Conservation (phyloP, 768 basidiomycete genomes). For the Fomitopsis pulvina region DNA sequence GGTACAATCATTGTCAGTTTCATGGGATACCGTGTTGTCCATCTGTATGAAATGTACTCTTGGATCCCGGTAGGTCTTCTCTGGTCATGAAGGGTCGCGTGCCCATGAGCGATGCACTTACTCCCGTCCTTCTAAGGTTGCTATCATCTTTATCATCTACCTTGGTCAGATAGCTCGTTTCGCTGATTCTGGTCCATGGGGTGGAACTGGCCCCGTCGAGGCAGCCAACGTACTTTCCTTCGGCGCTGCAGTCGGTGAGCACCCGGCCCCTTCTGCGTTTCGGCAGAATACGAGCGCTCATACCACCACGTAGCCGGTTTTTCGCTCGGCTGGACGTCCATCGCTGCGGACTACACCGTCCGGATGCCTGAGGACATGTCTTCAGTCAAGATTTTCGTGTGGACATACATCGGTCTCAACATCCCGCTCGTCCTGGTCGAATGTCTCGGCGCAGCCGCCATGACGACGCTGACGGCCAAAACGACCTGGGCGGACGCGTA, state of each 20-base stretch:
- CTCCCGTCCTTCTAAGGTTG: constrained; percentile 25
- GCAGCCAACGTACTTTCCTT: constrained; percentile 32
- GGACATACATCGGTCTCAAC: constrained; percentile 32
- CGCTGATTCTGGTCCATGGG: constrained; percentile 21
- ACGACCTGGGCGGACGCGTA: constrained; percentile 27
- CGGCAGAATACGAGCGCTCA: neutral
- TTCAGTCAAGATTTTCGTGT: constrained; percentile 29
- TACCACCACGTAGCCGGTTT: constrained; percentile 22
- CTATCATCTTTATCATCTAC: constrained; percentile 31
- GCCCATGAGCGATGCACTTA: neutral
- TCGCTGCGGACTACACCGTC: constrained; percentile 38
- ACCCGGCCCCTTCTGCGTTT: neutral
- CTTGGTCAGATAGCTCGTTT: constrained; percentile 24
- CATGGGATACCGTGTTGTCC: constrained; percentile 36
- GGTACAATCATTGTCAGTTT: constrained; percentile 32
- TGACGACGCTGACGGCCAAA: constrained; percentile 25
- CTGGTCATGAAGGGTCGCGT: neutral
- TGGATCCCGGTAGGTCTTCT: constrained; percentile 1
- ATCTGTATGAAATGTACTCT: constrained; percentile 34
- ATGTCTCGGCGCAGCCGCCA: constrained; percentile 35
- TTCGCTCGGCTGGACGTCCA: constrained; percentile 33
- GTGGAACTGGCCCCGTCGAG: constrained; percentile 23
- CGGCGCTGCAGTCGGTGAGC: constrained; percentile 22
- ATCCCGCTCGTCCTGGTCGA: constrained; percentile 30
- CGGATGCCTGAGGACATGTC: constrained; percentile 28